A percentile compares a stretch with the other conserved stretches of the same genome.
Evolutionary conservation across 2,329 filamentous ascomycete genomes (phyloP).

Genomic region (Epichloe coenophiala): DNA sequence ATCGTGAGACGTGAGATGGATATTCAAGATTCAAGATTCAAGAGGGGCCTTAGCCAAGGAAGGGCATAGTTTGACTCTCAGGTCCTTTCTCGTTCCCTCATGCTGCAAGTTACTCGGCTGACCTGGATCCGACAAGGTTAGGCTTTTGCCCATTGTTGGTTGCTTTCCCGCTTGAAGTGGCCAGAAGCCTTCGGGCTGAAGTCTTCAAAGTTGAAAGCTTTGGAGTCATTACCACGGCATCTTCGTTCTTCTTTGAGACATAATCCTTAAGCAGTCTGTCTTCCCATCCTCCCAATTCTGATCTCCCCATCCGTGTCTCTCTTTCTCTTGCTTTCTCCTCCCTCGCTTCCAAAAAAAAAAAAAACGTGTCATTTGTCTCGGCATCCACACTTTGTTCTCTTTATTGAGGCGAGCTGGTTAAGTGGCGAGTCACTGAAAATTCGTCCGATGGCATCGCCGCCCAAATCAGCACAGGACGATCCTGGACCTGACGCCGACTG

Average conservation of each 20-base stretch:
- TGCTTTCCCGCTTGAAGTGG: background rate
- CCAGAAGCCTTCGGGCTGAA: background rate
- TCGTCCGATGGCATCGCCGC: conserved; percentile 3
- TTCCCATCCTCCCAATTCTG: background rate
- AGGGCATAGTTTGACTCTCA: background rate
- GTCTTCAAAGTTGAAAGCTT: background rate
- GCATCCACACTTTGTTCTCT: background rate
- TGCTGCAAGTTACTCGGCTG: background rate
- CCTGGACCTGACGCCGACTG: background rate
- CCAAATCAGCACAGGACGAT: conserved; percentile 2
- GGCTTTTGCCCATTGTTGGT: background rate
- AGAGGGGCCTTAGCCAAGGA: background rate
- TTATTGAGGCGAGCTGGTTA: background rate
- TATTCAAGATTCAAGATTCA: background rate
- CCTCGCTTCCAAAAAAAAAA: background rate
- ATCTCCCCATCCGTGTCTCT: background rate
- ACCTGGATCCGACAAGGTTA: background rate
- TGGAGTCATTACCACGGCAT: background rate
- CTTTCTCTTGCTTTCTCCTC: background rate
- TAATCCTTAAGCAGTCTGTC: background rate
- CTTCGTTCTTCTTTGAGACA: background rate
- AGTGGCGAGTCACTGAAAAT: background rate
- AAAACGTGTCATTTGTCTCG: background rate
- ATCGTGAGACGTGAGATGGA: background rate
- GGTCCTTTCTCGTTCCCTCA: background rate